phyloP scores from a whole-genome alignment of 2,329 filamentous ascomycete genomes.

The Exophiala aquamarina region DNA sequence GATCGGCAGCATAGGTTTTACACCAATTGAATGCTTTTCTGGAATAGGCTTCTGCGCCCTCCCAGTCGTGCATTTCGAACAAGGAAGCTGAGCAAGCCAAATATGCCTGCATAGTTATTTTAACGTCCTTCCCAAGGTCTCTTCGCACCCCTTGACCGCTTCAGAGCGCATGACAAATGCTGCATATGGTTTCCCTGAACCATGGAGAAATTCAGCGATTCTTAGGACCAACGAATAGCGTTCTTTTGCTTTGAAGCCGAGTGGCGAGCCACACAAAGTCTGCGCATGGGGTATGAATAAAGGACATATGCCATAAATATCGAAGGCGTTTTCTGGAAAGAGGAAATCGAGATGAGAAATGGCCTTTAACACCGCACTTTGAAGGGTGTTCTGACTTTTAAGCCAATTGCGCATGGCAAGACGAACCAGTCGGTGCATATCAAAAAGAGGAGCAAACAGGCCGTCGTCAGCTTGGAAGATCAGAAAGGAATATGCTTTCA shows the following conservation, averaged over 20 bases:
- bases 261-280: neutral
- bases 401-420: constrained; percentile 37
- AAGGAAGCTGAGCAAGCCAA: no score
- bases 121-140: neutral
- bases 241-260: neutral
- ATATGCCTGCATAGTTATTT: neutral
- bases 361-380: constrained; percentile 10
- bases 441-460: constrained; percentile 8
- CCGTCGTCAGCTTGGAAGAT: constrained; percentile 15
- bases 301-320: constrained; percentile 18
- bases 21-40: no score
- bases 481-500: constrained; percentile 35
- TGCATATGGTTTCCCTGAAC: neutral
- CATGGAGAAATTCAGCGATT: neutral
- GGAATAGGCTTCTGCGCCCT: no score
- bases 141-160: neutral
- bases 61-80: no score
- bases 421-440: constrained; percentile 37
- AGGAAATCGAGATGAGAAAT: constrained; percentile 23
- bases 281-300: constrained; percentile 4
- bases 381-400: constrained; percentile 20
- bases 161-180: neutral
- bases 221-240: neutral
- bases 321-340: constrained; percentile 18
- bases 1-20: no score